These are phyloP conservation scores for Nakazawaea siamensis DNA, from an alignment of 805 yeast genomes.

Conservation along the genomic window DNA sequence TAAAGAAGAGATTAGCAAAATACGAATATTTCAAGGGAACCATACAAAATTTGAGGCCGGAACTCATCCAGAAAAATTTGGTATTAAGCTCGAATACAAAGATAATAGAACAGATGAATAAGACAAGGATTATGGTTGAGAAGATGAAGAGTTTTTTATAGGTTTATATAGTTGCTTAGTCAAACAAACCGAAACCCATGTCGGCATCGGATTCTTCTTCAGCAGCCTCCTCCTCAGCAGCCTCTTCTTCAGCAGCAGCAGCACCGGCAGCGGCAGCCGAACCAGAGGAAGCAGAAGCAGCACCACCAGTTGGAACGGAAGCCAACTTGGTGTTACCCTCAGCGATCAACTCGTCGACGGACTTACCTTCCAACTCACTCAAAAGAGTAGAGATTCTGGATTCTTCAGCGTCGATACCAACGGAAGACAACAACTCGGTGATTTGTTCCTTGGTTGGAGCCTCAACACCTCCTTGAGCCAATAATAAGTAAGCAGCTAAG, in stretches of 20 bases:
- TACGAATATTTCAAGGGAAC: constrained; percentile 12
- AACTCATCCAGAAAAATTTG: constrained; percentile 15
- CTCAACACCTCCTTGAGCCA: constrained; percentile 94
- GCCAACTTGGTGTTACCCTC: constrained; percentile 96
- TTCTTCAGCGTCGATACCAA: constrained; percentile 93
- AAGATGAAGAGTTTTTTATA: neutral
- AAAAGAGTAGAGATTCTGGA: constrained; percentile 75
- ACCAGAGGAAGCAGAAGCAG: constrained; percentile 75
- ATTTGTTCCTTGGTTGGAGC: constrained; percentile 91
- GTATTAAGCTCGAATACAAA: constrained; percentile 16
- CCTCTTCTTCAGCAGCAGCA: constrained; percentile 67
- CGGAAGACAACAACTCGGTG: constrained; percentile 82
- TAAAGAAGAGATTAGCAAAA: constrained; percentile 12
- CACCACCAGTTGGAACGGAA: constrained; percentile 96
- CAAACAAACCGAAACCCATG: constrained; percentile 58
- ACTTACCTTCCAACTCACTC: constrained; percentile 88
- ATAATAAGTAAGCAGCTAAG: constrained; percentile 98
- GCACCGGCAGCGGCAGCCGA: constrained; percentile 66
- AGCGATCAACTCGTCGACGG: constrained; percentile 81
- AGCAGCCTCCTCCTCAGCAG: constrained; percentile 57
- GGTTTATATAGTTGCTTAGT: constrained; percentile 16
- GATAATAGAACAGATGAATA: constrained; percentile 14
- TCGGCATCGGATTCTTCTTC: constrained; percentile 62
- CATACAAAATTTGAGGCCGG: constrained; percentile 8
- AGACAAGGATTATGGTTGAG: constrained; percentile 13